These are phyloP conservation scores for Paecilomyces formosus DNA, from an alignment of 2,329 filamentous ascomycete genomes.

Conservation along the genomic window DNA sequence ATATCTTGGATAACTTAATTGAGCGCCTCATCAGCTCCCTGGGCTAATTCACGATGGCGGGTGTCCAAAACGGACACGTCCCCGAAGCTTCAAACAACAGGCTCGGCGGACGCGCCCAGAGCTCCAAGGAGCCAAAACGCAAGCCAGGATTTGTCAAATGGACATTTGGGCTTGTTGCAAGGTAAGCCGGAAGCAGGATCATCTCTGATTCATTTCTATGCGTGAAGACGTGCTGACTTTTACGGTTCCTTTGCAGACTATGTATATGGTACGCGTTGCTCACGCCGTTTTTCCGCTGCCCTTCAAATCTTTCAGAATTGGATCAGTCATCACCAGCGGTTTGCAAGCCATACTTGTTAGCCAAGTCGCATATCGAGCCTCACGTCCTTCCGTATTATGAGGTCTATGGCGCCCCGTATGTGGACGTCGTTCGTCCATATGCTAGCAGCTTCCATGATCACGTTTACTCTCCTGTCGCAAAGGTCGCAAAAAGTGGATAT, in stretches of 20 bases:
- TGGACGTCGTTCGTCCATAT: constrained; percentile 71
- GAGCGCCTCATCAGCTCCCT: background rate
- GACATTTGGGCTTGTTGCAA: constrained; percentile 26
- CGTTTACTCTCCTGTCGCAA: constrained; percentile 61
- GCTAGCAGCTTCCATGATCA: constrained; percentile 47
- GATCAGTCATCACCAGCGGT: constrained; percentile 64
- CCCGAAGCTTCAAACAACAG: constrained; percentile 12
- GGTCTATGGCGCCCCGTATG: constrained; percentile 73
- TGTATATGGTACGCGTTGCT: constrained; percentile 79
- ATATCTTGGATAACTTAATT: background rate
- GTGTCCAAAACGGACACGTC: constrained; percentile 19
- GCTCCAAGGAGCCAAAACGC: constrained; percentile 8
- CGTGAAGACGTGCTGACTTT: constrained; percentile 5
- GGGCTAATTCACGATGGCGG: constrained; percentile 14
- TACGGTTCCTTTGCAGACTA: constrained; percentile 46
- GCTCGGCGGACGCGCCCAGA: constrained; percentile 6
- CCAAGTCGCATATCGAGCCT: constrained; percentile 60
- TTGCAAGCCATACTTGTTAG: constrained; percentile 72
- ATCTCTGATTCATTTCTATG: background rate
- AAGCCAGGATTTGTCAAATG: constrained; percentile 20
- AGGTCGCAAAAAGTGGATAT: constrained; percentile 54
- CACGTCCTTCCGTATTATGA: constrained; percentile 81
- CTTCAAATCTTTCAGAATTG: constrained; percentile 59
- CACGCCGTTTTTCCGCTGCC: constrained; percentile 76
- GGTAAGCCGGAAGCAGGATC: constrained; percentile 18